Evolutionary conservation across 305 asterid genomes (phyloP).

Genomic region (Striga hermonthica): DNA sequence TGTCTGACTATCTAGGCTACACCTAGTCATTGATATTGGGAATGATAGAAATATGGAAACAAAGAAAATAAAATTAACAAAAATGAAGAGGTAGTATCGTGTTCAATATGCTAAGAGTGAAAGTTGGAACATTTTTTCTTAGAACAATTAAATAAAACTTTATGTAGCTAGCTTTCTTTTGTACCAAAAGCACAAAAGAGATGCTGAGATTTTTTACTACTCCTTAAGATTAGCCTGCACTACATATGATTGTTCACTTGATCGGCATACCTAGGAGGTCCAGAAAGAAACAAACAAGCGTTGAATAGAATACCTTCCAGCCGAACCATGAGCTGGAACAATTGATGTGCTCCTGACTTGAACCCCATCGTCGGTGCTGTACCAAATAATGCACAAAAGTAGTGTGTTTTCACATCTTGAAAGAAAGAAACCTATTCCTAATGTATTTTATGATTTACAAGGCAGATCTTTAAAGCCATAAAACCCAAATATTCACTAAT

Average conservation of each 20-base stretch:
- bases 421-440: background rate
- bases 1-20: background rate
- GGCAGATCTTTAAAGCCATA: background rate
- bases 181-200: slow-evolving; percentile 1
- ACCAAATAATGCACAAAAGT: slow-evolving; percentile 25
- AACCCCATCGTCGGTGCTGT: slow-evolving; percentile 58
- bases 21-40: background rate
- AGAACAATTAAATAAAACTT: slow-evolving; percentile 6
- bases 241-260: background rate
- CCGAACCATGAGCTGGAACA: slow-evolving; percentile 49
- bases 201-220: slow-evolving; percentile 3
- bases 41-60: slow-evolving; percentile 9
- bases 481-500: slow-evolving; percentile 10
- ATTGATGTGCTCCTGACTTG: slow-evolving; percentile 58
- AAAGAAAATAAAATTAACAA: background rate
- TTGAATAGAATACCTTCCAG: slow-evolving; percentile 60
- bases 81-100: background rate
- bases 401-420: slow-evolving; percentile 20
- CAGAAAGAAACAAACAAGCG: slow-evolving; percentile 26
- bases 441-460: slow-evolving; percentile 13
- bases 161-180: slow-evolving; percentile 1
- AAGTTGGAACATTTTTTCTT: slow-evolving; percentile 4
- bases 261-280: slow-evolving; percentile 17
- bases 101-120: slow-evolving; percentile 5
- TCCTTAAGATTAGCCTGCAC: slow-evolving; percentile 10